A percentile compares a stretch with the other conserved stretches of the same genome.
Evolutionary conservation across 345 rosid genomes (phyloP).

Genomic region (Pistacia vera): DNA sequence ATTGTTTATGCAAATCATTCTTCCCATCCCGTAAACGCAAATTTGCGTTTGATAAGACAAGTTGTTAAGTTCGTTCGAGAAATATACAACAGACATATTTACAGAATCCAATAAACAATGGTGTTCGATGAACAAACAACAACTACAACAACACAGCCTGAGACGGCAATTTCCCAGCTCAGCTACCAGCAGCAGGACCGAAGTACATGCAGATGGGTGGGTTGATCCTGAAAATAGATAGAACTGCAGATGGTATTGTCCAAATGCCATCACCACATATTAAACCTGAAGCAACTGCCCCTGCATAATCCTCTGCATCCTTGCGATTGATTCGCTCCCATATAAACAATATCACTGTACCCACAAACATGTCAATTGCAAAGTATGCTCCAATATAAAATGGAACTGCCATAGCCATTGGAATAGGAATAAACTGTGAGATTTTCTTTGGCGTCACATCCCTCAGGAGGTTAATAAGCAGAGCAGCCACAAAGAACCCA

Average conservation of each 20-base stretch:
- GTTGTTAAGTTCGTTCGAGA: background rate
- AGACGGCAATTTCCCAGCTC: slow-evolving; percentile 19
- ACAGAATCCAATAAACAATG: slow-evolving; percentile 17
- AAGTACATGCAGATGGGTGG: slow-evolving; percentile 97
- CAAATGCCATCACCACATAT: slow-evolving; percentile 94
- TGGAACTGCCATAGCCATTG: slow-evolving; percentile 93
- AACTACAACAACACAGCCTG: slow-evolving; percentile 16
- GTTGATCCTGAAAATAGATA: slow-evolving; percentile 77
- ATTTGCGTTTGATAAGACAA: background rate
- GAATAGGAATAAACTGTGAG: slow-evolving; percentile 83
- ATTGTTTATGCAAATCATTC: background rate
- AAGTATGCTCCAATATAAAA: slow-evolving; percentile 93
- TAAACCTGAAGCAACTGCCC: slow-evolving; percentile 89
- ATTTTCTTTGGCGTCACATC: slow-evolving; percentile 66
- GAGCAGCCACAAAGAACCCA: slow-evolving; percentile 69
- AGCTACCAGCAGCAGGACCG: slow-evolving; percentile 56
- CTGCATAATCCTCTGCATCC: slow-evolving; percentile 74
- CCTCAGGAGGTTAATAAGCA: slow-evolving; percentile 63
- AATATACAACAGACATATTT: slow-evolving; percentile 14
- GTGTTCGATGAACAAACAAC: background rate
- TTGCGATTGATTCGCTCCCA: slow-evolving; percentile 74
- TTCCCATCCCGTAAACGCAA: background rate
- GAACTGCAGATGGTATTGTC: slow-evolving; percentile 90
- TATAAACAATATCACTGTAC: slow-evolving; percentile 66
- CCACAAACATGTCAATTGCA: slow-evolving; percentile 88